Base-by-base conservation (phyloP, 2,329 filamentous ascomycete genomes). In the Fusarium aywerte region DNA sequence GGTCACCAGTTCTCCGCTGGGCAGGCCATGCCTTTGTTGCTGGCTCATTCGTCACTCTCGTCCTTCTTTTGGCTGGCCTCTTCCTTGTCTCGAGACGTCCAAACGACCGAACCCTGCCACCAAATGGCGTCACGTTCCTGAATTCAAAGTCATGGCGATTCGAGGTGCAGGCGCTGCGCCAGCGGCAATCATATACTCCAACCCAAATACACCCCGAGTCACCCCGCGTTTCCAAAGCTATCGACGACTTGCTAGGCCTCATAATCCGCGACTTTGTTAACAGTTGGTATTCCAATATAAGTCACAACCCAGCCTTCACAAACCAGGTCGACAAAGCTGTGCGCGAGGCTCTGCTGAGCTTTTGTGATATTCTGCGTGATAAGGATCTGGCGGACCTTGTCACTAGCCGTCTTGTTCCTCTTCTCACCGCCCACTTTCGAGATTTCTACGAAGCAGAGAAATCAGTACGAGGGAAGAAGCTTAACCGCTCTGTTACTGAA, bases 391-490 rank as follows among this genome's bases (percentile, higher is more conserved):
- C 96, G 48, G 94, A 96, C 72, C 83, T 95, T 43, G 83, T 92
- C 43, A 93, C 95, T 18, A 92, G 90, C 63, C 89, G 90, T 35
- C 85, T 98, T 44, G 90, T 97, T 36, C 96, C 96, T 13, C 89
- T 98, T 59, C 77, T 99, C 69, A 98, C 95, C 29, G 85, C 88
- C 11, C 96, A 99, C 78, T 88, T 99, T 72, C 92, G 88, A 69
- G 92, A 97, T 69, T 97, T 97, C 72, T 92, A 94, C 77, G 89
- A 96, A 68, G 96, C 96, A 1, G 96, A 99, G 80, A 87, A 91
- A 58, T 86, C 89, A 10, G 92, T 99, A 12, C 87, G 95, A 53
- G 96, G 96, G 13, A 91, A 89, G 76, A 92, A 97, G 78, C 82
- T 98, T 57, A 96, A 93, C 71, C 89, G 92, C 51, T 93, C 90